Evolutionary conservation across 192 early-diverging fungal genomes (phyloP).

Genomic region (Podochytrium sp.): DNA sequence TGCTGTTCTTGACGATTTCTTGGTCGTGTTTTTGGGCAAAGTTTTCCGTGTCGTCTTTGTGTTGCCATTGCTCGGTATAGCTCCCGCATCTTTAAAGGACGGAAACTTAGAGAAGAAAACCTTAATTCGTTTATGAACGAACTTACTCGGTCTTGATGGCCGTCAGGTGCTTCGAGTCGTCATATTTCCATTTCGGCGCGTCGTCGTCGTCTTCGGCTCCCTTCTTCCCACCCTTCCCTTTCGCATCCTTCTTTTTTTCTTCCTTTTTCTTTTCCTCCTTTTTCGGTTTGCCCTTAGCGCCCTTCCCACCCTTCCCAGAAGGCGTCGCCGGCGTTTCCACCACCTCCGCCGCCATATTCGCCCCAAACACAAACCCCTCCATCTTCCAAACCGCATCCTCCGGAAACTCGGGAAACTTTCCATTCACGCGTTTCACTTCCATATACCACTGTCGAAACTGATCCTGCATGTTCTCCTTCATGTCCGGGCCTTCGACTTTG

Average conservation of each 20-base stretch:
- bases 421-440: constrained; percentile 60
- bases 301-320: constrained; percentile 6
- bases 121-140: background rate
- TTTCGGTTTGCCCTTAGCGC: background rate
- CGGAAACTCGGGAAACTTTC: constrained; percentile 68
- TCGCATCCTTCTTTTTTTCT: constrained; percentile 32
- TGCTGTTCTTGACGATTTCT: constrained; percentile 65
- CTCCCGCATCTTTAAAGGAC: constrained; percentile 26
- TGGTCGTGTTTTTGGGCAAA: constrained; percentile 68
- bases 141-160: constrained; percentile 50
- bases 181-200: constrained; percentile 46
- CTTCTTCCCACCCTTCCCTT: constrained; percentile 41
- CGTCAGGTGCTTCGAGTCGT: constrained; percentile 51
- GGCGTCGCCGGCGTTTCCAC: constrained; percentile 17
- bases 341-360: constrained; percentile 6
- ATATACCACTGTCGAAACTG: constrained; percentile 69
- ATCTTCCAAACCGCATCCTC: constrained; percentile 55
- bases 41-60: constrained; percentile 63
- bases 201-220: constrained; percentile 41
- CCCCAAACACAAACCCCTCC: constrained; percentile 54
- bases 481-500: constrained; percentile 66
- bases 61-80: constrained; percentile 52
- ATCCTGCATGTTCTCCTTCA: constrained; percentile 66
- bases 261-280: constrained; percentile 37
- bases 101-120: background rate